Conservation (phyloP, 164 flowering plant genomes). For the grape (Vitis vinifera) region DNA sequence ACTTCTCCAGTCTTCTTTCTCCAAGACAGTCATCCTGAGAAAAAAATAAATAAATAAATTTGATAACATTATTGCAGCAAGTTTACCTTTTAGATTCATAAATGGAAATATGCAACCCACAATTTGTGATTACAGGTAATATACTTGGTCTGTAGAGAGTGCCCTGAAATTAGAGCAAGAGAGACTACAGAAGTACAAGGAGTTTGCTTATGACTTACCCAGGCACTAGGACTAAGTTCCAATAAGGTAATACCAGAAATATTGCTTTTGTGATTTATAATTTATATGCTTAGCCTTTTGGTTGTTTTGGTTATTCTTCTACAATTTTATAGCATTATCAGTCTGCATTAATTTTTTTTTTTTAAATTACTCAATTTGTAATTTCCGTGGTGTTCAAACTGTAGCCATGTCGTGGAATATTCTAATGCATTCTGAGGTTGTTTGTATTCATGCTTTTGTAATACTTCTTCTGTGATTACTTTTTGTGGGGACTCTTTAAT, state of each 20-base stretch:
- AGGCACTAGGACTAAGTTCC: conserved; percentile 32
- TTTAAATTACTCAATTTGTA: background rate
- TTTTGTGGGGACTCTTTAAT: too few relatives aligned
- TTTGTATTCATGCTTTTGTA: too few relatives aligned
- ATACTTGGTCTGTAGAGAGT: conserved; percentile 50
- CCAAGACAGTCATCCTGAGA: conserved; percentile 66
- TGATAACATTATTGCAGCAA: too few relatives aligned
- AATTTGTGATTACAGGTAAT: conserved; percentile 35
- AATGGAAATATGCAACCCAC: background rate
- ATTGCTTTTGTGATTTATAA: background rate
- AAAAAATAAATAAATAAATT: background rate
- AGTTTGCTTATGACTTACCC: conserved; percentile 42
- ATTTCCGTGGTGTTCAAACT: too few relatives aligned
- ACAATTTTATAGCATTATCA: background rate
- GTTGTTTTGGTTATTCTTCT: conserved; percentile 2
- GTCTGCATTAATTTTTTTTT: background rate
- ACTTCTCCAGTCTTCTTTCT: conserved; percentile 81
- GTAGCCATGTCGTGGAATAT: too few relatives aligned
- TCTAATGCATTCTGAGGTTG: too few relatives aligned
- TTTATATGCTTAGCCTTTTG: background rate
- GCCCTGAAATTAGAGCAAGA: conserved; percentile 56
- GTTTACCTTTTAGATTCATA: too few relatives aligned
- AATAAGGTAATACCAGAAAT: conserved; percentile 38
- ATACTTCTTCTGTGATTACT: too few relatives aligned
- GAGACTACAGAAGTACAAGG: conserved; percentile 48